phyloP scores from a whole-genome alignment of 305 asterid species.

The Fraxinus angustifolia region DNA sequence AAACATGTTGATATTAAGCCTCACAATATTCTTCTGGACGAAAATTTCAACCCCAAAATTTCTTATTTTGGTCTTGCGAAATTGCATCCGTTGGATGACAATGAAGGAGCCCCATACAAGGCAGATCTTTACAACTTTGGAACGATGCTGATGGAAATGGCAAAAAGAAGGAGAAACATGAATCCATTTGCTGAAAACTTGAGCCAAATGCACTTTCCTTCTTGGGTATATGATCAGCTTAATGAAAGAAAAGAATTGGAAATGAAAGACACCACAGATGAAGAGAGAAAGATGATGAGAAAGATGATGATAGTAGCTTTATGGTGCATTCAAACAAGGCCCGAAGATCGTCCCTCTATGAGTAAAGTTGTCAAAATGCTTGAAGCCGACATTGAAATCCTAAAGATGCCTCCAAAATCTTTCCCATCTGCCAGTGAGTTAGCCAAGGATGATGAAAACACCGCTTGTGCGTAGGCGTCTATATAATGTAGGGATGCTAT shows the following conservation, averaged over 20 bases:
- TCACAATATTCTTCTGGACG: conserved; percentile 35
- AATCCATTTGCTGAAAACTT: conserved; percentile 19
- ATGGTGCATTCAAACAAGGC: conserved; percentile 45
- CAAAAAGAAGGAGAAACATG: conserved; percentile 23
- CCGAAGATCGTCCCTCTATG: conserved; percentile 38
- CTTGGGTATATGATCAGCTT: conserved; percentile 36
- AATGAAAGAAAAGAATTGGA: conserved; percentile 30
- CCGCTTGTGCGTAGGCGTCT: not conserved
- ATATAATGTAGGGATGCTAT: not conserved
- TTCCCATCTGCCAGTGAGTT: conserved; percentile 8
- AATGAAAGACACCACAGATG: conserved; percentile 22
- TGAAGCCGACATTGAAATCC: conserved; percentile 27
- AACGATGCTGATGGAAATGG: conserved; percentile 49
- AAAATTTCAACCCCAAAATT: conserved; percentile 35
- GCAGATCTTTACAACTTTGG: conserved; percentile 53
- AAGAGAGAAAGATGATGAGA: conserved; percentile 33
- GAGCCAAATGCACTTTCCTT: conserved; percentile 36
- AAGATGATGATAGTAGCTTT: conserved; percentile 34
- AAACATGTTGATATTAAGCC: conserved; percentile 40
- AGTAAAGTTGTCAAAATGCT: conserved; percentile 42
- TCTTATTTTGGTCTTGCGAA: conserved; percentile 33
- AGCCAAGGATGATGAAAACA: conserved; percentile 7
- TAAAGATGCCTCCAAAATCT: conserved; percentile 38
- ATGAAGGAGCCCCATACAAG: conserved; percentile 31
- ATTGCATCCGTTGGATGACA: conserved; percentile 24